Conservation (phyloP, 306 rosid species). For the Quercus aquifolioides region DNA sequence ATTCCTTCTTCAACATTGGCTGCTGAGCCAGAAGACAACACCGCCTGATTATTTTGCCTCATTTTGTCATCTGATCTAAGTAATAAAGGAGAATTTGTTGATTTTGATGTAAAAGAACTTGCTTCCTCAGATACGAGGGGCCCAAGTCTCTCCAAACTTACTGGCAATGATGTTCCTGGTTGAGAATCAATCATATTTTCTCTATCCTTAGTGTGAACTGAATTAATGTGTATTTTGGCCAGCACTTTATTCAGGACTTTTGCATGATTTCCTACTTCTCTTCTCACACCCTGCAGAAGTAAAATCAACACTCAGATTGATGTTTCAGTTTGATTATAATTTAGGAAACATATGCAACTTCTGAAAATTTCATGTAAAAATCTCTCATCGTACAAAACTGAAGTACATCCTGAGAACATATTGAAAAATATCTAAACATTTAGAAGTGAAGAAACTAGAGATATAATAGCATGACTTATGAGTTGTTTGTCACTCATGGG, state of each 20-base stretch:
- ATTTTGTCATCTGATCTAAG: conserved; percentile 24
- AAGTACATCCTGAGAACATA: background rate
- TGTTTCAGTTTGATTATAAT: background rate
- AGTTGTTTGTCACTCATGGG: background rate
- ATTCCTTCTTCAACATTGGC: conserved; percentile 33
- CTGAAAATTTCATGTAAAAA: background rate
- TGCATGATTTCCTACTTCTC: conserved; percentile 87
- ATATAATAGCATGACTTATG: background rate
- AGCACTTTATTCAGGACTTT: conserved; percentile 59
- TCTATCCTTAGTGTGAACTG: conserved; percentile 31
- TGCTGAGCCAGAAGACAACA: conserved; percentile 21
- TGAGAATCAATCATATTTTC: conserved; percentile 43
- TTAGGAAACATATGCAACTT: background rate
- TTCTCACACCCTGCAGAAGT: conserved; percentile 83
- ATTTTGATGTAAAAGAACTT: conserved; percentile 26
- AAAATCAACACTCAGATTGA: background rate
- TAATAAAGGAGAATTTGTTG: conserved; percentile 23
- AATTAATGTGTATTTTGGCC: conserved; percentile 19
- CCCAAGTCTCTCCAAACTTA: conserved; percentile 26
- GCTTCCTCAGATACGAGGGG: conserved; percentile 42
- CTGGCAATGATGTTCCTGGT: conserved; percentile 29
- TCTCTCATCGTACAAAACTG: background rate
- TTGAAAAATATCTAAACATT: background rate
- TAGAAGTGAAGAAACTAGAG: background rate
- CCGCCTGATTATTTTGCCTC: conserved; percentile 22